phyloP scores from a whole-genome alignment of 208 protist genomes.

The Kentomonas sorsogonicus region DNA sequence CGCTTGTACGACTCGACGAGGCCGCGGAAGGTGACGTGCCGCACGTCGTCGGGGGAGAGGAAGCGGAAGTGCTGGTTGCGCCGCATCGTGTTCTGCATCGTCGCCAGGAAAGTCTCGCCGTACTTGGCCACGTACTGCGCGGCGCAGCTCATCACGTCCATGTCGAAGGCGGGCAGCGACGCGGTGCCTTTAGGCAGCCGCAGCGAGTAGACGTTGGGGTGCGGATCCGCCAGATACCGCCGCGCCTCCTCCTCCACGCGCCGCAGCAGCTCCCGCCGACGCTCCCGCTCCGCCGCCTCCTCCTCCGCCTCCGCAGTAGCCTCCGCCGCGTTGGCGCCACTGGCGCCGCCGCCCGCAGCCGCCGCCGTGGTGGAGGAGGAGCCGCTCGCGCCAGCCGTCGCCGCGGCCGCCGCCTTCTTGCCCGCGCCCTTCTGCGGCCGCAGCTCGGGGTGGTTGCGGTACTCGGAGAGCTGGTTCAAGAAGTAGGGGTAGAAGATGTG shows the following conservation, averaged over 20 bases:
- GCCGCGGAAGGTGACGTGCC: slow-evolving; percentile 59
- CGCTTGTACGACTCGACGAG: slow-evolving; percentile 75
- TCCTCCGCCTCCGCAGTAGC: slow-evolving; percentile 16
- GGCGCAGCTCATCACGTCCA: slow-evolving; percentile 67
- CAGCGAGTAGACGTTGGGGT: slow-evolving; percentile 63
- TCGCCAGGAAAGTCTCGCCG: slow-evolving; percentile 63
- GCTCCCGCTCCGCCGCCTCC: slow-evolving; percentile 49
- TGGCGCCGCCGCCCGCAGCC: slow-evolving; percentile 41
- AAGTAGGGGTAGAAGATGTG: slow-evolving; percentile 90
- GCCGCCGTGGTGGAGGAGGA: slow-evolving; percentile 40
- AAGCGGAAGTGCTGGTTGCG: slow-evolving; percentile 73
- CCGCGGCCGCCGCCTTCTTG: slow-evolving; percentile 18
- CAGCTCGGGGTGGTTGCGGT: slow-evolving; percentile 64
- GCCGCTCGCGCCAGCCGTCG: slow-evolving; percentile 15
- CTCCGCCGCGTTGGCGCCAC: slow-evolving; percentile 45
- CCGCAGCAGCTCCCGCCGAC: slow-evolving; percentile 61
- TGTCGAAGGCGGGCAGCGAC: slow-evolving; percentile 54
- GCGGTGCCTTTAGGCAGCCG: slow-evolving; percentile 60
- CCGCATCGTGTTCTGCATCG: slow-evolving; percentile 47
- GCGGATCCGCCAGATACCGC: slow-evolving; percentile 71
- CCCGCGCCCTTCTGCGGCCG: slow-evolving; percentile 38
- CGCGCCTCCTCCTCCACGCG: slow-evolving; percentile 71
- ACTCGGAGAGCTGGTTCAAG: slow-evolving; percentile 77
- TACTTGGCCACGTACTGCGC: slow-evolving; percentile 89
- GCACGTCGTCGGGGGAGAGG: slow-evolving; percentile 66